These are phyloP conservation scores for Aureobasidium sp. DNA, from an alignment of 2,329 filamentous ascomycete species.

Conservation along the genomic window DNA sequence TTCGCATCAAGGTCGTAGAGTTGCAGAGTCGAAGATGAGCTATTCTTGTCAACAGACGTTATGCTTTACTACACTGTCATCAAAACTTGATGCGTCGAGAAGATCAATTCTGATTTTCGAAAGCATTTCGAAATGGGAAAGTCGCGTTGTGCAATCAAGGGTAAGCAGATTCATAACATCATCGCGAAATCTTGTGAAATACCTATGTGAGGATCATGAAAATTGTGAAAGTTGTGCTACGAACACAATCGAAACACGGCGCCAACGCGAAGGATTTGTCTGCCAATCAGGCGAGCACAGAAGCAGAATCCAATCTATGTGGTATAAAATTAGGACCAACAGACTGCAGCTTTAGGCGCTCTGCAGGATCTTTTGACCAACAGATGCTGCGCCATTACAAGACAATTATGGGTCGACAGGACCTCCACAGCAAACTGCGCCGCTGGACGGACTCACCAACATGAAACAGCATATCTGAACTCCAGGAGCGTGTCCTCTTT, in stretches of 20 bases:
- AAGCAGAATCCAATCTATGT: background rate
- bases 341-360: conserved; percentile 4
- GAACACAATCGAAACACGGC: background rate
- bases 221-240: background rate
- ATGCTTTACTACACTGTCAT: no score
- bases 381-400: background rate
- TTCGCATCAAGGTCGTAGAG: background rate
- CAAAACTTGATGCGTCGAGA: no score
- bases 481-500: background rate
- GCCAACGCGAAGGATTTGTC: background rate
- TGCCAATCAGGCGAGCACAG: background rate
- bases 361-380: background rate
- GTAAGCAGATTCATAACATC: no score
- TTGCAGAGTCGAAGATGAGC: background rate
- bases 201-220: no score
- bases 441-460: background rate
- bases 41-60: background rate
- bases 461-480: background rate
- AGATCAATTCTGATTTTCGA: no score
- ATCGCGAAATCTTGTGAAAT: no score
- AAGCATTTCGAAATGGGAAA: no score
- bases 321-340: background rate
- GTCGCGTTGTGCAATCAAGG: no score
- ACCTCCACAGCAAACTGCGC: background rate
- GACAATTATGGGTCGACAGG: background rate